These are phyloP conservation scores for Stylonectria norvegica DNA, from an alignment of 2,329 filamentous ascomycete species.

Conservation along the genomic window DNA sequence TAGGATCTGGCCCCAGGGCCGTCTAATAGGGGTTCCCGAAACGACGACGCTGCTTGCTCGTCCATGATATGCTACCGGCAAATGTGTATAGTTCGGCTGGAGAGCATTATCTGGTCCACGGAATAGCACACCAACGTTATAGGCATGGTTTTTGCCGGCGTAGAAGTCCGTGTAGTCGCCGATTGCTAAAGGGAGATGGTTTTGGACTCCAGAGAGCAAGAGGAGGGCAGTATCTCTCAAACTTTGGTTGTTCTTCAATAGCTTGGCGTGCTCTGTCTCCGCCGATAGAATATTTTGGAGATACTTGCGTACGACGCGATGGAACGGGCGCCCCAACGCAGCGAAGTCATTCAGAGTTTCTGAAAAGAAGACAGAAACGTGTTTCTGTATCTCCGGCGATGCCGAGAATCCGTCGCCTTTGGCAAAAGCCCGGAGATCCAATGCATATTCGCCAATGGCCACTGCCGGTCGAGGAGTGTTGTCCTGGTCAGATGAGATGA, in stretches of 20 bases:
- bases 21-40: constrained; percentile 67
- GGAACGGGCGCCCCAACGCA: constrained; percentile 62
- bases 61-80: constrained; percentile 80
- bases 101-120: constrained; percentile 70
- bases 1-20: constrained; percentile 73
- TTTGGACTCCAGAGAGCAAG: constrained; percentile 47
- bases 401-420: constrained; percentile 37
- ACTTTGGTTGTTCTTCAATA: constrained; percentile 36
- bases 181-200: constrained; percentile 71
- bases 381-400: constrained; percentile 23
- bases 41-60: constrained; percentile 72
- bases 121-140: constrained; percentile 66
- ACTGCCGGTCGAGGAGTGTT: constrained; percentile 60
- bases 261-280: constrained; percentile 41
- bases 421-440: constrained; percentile 66
- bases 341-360: constrained; percentile 34
- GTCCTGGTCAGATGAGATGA: constrained; percentile 64
- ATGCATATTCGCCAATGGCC: constrained; percentile 68
- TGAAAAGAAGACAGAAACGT: constrained; percentile 25
- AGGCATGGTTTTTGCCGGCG: constrained; percentile 74
- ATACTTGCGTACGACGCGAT: constrained; percentile 67
- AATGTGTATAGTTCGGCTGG: constrained; percentile 76
- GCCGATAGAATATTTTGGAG: constrained; percentile 60
- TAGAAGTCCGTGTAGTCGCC: constrained; percentile 87
- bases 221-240: constrained; percentile 31